These are phyloP conservation scores for Chaetomiaceae sp. DNA, from an alignment of 2,329 filamentous ascomycete genomes.

Conservation along the genomic window DNA sequence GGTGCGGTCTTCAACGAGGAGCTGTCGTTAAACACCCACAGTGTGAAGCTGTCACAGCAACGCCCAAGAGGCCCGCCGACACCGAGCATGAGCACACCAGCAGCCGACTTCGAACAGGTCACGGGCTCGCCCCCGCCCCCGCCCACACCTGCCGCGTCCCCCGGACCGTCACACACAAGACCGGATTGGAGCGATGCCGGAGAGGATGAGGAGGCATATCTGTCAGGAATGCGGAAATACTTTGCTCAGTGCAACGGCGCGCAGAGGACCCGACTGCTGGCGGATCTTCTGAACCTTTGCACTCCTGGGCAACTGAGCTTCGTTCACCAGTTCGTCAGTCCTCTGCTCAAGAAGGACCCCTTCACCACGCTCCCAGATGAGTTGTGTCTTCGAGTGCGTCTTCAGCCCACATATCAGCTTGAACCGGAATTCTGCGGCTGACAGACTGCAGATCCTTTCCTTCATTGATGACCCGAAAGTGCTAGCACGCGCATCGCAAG, in stretches of 20 bases:
- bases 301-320: slow-evolving; percentile 94
- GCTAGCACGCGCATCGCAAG: slow-evolving; percentile 86
- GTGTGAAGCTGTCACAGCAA: slow-evolving; percentile 49
- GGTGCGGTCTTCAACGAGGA: slow-evolving; percentile 56
- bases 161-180: slow-evolving; percentile 56
- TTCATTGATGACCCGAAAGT: slow-evolving; percentile 97
- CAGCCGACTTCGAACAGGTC: slow-evolving; percentile 58
- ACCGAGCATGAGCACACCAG: slow-evolving; percentile 62
- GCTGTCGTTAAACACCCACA: slow-evolving; percentile 49
- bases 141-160: slow-evolving; percentile 61
- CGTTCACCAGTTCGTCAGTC: slow-evolving; percentile 92
- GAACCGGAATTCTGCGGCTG: slow-evolving; percentile 12
- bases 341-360: slow-evolving; percentile 90
- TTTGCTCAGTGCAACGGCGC: slow-evolving; percentile 73
- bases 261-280: slow-evolving; percentile 75
- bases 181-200: slow-evolving; percentile 73
- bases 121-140: slow-evolving; percentile 60
- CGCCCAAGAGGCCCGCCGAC: slow-evolving; percentile 58
- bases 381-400: slow-evolving; percentile 76
- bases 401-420: neutral
- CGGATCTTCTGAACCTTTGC: slow-evolving; percentile 87
- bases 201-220: slow-evolving; percentile 77
- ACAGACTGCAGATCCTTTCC: slow-evolving; percentile 68
- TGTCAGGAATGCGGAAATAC: slow-evolving; percentile 72
- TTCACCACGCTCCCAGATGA: slow-evolving; percentile 91